Percentiles rank a stretch among this genome's conserved stretches.
Evolutionary conservation across 2,329 filamentous ascomycete species (phyloP).

Genomic region (Neonectria hederae): DNA sequence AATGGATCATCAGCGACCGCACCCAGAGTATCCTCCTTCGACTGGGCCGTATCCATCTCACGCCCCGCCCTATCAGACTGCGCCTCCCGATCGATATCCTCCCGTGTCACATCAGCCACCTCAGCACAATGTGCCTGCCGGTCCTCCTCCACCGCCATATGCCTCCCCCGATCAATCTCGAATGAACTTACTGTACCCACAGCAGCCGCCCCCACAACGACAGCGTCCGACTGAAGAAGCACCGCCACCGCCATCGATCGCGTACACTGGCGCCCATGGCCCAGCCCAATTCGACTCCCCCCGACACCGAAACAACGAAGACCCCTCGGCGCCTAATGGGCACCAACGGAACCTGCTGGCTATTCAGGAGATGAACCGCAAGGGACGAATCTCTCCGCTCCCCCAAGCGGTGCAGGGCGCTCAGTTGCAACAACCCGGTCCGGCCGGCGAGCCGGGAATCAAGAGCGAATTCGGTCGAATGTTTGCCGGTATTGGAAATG

Average conservation of each 20-base stretch:
- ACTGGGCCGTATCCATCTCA: conserved; percentile 51
- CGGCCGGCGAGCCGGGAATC: conserved; percentile 84
- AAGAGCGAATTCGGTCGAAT: conserved; percentile 96
- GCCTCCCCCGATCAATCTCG: conserved; percentile 63
- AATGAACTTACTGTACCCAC: conserved; percentile 49
- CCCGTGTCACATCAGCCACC: conserved; percentile 49
- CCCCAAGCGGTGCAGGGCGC: conserved; percentile 95
- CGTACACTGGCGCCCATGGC: conserved; percentile 57
- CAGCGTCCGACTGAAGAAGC: conserved; percentile 58
- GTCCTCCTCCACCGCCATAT: conserved; percentile 50
- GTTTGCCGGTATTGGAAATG: conserved; percentile 87
- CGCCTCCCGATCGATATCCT: conserved; percentile 48
- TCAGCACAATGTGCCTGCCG: conserved; percentile 37
- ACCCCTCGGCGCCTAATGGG: conserved; percentile 62
- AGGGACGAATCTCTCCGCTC: conserved; percentile 85
- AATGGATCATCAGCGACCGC: conserved; percentile 54
- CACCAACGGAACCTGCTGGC: conserved; percentile 76
- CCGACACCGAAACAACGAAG: conserved; percentile 55
- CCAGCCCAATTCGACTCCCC: conserved; percentile 52
- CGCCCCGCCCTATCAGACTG: conserved; percentile 42
- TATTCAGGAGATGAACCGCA: conserved; percentile 82
- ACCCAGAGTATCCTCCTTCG: conserved; percentile 59
- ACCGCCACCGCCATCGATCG: conserved; percentile 60
- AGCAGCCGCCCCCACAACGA: conserved; percentile 52
- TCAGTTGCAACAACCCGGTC: conserved; percentile 81